phyloP scores from a whole-genome alignment of 192 early-diverging fungal genomes.

The Thamnidium elegans region DNA sequence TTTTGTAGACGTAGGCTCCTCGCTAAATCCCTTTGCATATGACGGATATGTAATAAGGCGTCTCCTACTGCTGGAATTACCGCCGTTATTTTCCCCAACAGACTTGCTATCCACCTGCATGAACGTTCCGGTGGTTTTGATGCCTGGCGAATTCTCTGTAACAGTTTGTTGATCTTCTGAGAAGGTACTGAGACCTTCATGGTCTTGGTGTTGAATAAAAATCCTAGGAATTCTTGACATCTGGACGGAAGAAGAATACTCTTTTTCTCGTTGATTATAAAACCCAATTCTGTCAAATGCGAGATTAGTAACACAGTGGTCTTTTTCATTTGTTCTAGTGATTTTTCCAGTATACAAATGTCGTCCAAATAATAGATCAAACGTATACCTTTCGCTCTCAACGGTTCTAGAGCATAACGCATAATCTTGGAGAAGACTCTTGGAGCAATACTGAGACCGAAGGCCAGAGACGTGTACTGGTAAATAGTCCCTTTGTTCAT shows the following conservation, averaged over 20 bases:
- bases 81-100: background rate
- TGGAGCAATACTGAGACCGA: conserved; percentile 11
- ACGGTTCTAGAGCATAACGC: background rate
- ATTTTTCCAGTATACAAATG: background rate
- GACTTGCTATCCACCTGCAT: background rate
- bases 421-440: conserved; percentile 7
- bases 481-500: background rate
- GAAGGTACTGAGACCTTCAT: background rate
- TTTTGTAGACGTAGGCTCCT: background rate
- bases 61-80: conserved; percentile 3
- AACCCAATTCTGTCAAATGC: background rate
- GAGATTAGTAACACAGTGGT: background rate
- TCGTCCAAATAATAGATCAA: conserved; percentile 15
- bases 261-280: conserved; percentile 2
- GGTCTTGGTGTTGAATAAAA: background rate
- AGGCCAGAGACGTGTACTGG: conserved; percentile 4
- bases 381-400: background rate
- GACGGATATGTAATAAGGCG: background rate
- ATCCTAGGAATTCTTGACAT: background rate
- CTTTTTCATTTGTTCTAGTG: background rate
- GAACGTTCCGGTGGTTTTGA: background rate
- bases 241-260: background rate
- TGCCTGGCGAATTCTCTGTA: background rate
- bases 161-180: background rate
- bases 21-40: conserved; percentile 8